phyloP scores from a whole-genome alignment of 129 eudicot species.

The Chrysanthemum makinoi region DNA sequence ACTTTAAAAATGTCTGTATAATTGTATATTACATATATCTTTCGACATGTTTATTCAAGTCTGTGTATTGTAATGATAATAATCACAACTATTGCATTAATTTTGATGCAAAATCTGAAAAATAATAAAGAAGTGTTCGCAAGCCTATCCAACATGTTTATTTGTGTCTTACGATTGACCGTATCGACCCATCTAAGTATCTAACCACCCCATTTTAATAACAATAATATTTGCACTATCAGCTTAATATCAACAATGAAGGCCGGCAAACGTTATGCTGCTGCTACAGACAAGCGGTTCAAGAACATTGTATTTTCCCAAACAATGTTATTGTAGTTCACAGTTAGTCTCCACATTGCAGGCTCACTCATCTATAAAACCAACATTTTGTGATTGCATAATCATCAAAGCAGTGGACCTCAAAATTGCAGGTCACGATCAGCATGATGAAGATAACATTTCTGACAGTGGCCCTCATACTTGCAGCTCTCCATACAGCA shows the following conservation, averaged over 20 bases:
- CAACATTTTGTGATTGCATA: not conserved
- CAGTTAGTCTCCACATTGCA: not conserved
- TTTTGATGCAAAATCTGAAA: too few relatives aligned
- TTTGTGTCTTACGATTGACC: too few relatives aligned
- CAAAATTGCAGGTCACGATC: not conserved
- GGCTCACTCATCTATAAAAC: conserved; percentile 1
- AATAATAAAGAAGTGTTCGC: too few relatives aligned
- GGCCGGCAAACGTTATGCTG: conserved; percentile 10
- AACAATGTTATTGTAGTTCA: conserved; percentile 17
- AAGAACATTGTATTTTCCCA: conserved; percentile 8
- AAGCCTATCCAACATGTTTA: too few relatives aligned
- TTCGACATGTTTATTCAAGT: too few relatives aligned
- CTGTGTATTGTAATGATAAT: too few relatives aligned
- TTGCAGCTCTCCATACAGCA: conserved; percentile 11
- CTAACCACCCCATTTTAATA: too few relatives aligned
- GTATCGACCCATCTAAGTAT: too few relatives aligned
- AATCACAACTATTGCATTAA: too few relatives aligned
- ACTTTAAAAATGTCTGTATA: too few relatives aligned
- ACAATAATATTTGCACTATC: not conserved
- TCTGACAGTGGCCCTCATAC: not conserved
- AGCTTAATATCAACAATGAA: not conserved
- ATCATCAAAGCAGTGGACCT: not conserved
- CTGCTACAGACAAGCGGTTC: conserved; percentile 2
- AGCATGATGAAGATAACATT: conserved; percentile 6
- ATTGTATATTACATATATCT: too few relatives aligned